These are phyloP conservation scores for Aschersonia sp. DNA, from an alignment of 2,329 filamentous ascomycete species.

Conservation along the genomic window DNA sequence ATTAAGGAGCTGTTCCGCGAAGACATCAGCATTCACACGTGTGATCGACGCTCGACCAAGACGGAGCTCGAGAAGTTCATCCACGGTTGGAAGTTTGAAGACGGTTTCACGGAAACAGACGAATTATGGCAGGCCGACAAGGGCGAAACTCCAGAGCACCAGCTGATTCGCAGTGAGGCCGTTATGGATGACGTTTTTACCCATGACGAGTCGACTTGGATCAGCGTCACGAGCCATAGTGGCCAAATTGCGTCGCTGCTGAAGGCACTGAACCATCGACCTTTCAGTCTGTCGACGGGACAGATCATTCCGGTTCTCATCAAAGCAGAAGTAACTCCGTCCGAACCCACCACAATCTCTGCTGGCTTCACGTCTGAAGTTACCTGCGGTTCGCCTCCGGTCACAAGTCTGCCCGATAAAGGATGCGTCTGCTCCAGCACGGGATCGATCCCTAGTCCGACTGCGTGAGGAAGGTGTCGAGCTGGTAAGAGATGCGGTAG, in stretches of 20 bases:
- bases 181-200: constrained; percentile 44
- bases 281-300: constrained; percentile 49
- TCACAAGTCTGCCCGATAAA: constrained; percentile 24
- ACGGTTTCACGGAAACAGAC: constrained; percentile 43
- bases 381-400: constrained; percentile 28
- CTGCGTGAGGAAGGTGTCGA: background rate
- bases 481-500: no score
- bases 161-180: constrained; percentile 31
- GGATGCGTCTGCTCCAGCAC: constrained; percentile 25
- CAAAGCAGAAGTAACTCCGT: constrained; percentile 32
- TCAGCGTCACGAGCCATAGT: constrained; percentile 46
- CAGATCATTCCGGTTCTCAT: constrained; percentile 55
- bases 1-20: constrained; percentile 55
- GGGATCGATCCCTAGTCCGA: constrained; percentile 1
- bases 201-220: constrained; percentile 35
- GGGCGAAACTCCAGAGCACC: constrained; percentile 28
- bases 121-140: constrained; percentile 26
- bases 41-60: constrained; percentile 44
- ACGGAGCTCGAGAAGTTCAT: constrained; percentile 36
- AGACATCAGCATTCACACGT: constrained; percentile 53
- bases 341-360: constrained; percentile 15
- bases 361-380: constrained; percentile 22
- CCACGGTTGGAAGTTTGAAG: constrained; percentile 41
- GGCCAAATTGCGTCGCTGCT: constrained; percentile 40
- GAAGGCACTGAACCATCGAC: constrained; percentile 42